These are phyloP conservation scores for Chaetomiaceae sp. DNA, from an alignment of 2,329 filamentous ascomycete species.

Conservation along the genomic window DNA sequence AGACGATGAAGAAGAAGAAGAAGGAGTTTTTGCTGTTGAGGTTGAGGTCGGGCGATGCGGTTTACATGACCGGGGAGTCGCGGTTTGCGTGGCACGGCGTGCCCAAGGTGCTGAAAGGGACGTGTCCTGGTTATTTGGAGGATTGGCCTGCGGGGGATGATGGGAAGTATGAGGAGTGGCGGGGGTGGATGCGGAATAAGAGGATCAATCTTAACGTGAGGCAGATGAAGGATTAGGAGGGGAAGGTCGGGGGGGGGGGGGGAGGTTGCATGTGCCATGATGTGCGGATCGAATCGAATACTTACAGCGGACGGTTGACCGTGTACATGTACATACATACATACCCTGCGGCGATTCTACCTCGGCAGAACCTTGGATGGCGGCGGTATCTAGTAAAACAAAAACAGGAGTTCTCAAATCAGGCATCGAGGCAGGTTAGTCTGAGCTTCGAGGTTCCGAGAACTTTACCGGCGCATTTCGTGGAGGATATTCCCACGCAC, in stretches of 20 bases:
- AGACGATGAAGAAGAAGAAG: constrained; percentile 41
- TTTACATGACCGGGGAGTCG: constrained; percentile 80
- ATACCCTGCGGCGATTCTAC: too few species aligned
- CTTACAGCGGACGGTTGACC: too few species aligned
- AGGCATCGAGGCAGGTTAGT: too few species aligned
- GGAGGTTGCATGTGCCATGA: background rate
- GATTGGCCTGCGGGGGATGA: constrained; percentile 66
- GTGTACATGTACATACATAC: too few species aligned
- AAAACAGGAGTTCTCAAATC: too few species aligned
- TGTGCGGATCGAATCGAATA: too few species aligned
- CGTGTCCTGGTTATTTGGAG: constrained; percentile 69
- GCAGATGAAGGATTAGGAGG: constrained; percentile 69
- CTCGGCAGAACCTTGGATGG: too few species aligned
- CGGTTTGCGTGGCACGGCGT: constrained; percentile 95
- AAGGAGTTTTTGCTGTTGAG: constrained; percentile 58
- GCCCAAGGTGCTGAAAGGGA: constrained; percentile 74
- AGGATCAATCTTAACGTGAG: constrained; percentile 88
- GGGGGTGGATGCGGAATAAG: constrained; percentile 83
- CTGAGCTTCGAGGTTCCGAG: too few species aligned
- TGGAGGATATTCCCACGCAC: too few species aligned
- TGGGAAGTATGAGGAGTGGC: constrained; percentile 63
- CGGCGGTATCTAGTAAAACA: too few species aligned
- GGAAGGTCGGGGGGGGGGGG: background rate
- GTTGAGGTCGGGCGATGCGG: constrained; percentile 77
- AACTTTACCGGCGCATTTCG: too few species aligned